Evolutionary conservation across 163 green algal genomes (phyloP), one percentile per base, ranked within the genome.

Genomic region (Prototheca wickerhamii): DNA sequence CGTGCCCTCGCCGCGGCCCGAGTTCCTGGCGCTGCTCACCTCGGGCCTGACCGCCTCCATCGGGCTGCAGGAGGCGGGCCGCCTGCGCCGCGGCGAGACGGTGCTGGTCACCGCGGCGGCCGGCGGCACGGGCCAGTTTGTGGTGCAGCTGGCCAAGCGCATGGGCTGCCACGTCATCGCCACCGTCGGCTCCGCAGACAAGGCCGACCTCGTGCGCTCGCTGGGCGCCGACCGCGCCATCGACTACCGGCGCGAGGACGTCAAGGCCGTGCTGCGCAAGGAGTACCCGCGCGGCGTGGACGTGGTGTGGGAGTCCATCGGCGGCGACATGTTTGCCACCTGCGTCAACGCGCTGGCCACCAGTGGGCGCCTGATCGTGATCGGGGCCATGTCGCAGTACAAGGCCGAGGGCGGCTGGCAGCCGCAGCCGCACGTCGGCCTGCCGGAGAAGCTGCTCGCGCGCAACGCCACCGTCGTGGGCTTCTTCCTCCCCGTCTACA

Each of bases 81-180:
- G 60, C 3, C 69, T 89, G 72, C 65, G 60, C 59, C 52, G 60
- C 46, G 69, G 73, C 18, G 74, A 95, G 69, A 92, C 80, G 32
- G 82, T 97, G 37, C 76, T 95, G 25, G 86, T 98, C 52, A 98
- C 91, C 6, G 91, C 91, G 10, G 91, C 91, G 5, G 91, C 91
- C 2, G 81, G 87, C 4, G 81, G 85, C 30, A 84, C 78, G 2
- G 85, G 83, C 1, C 86, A 93, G 66, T 89, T 92, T 76, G 81
- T 68, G 20, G 83, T 92, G n/a, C 86, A 92, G 74, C 69, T 93
- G 57, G 85, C 85, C 6, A 85, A 85, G 73, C 37, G 80, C 23
- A 78, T 79, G 3, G 88, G 89, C 18, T 83, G 75, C 64, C 65
- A 72, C 32, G 87, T 95, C 29, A 75, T 96, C 21, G 89, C 77